Conservation (phyloP, 2,329 filamentous ascomycete genomes). For the Cadophora sp. region DNA sequence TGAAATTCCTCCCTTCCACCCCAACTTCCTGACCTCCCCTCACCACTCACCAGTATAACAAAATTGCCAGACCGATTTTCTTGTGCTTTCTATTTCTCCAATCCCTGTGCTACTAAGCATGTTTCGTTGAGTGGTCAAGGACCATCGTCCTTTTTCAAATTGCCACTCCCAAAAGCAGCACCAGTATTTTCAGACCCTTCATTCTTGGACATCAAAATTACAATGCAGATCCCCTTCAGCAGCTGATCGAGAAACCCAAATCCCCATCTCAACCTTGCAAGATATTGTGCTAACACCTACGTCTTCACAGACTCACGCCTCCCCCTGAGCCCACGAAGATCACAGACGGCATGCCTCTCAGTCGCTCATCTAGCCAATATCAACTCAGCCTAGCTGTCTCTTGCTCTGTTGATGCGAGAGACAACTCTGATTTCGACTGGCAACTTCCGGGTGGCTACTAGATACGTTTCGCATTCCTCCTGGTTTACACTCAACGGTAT, state of each 20-base stretch:
- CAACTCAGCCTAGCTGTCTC: slow-evolving; percentile 3
- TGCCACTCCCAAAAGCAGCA: slow-evolving; percentile 1
- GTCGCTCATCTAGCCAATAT: neutral
- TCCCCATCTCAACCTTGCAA: neutral
- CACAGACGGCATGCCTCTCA: neutral
- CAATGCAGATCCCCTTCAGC: neutral
- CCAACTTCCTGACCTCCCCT: neutral
- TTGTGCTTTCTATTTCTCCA: neutral
- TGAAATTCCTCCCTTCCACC: neutral
- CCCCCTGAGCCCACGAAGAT: neutral
- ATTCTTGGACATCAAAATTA: neutral
- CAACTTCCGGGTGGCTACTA: slow-evolving; percentile 12
- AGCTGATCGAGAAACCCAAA: neutral
- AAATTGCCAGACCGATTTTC: neutral
- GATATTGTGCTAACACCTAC: neutral
- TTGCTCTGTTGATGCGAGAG: neutral
- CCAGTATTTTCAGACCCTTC: neutral
- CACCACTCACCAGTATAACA: neutral
- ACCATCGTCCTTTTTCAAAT: neutral
- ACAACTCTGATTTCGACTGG: slow-evolving; percentile 12
- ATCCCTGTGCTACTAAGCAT: neutral
- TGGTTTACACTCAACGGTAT: slow-evolving; percentile 12
- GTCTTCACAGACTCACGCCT: neutral
- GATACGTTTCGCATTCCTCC: neutral
- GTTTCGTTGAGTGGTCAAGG: neutral